Evolutionary conservation across 2,329 filamentous ascomycete genomes (phyloP), one percentile per base, ranked within the genome.

Genomic region (Ophiostoma triangulosporum): DNA sequence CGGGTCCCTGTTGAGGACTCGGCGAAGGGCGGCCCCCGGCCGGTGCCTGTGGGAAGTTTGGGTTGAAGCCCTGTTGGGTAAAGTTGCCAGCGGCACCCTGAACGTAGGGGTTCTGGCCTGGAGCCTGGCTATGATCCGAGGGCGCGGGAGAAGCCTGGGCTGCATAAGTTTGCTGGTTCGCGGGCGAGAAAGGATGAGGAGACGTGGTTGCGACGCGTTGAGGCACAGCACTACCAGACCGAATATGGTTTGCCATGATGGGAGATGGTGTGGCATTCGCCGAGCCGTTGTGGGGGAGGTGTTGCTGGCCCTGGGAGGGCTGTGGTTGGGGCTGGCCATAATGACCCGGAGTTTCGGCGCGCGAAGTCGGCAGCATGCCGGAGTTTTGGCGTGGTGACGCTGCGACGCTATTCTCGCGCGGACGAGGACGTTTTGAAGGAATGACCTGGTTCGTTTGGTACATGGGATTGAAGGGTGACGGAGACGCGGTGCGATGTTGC

Each of bases 271-370:
- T 95, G 57, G 88, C 85, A 66, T 89, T 93, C 50, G 81, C 77
- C 3, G 88, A 89, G 51, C 84, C 83, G 62, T 86, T 84, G 60
- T 85, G 80, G 63, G 88, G 86, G 53, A 95, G 77, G 69, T 95
- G 90, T 57, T 35, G 48, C 8, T 91, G 95, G 54, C 80, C 80
- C 63, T 84, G 81, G 63, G 83, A 40, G 73, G 71, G 51, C 80
- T 77, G 59, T 78, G 78, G 53, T 24, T 48, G 50, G 3, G 38
- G 49, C 17, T 78, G 56, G 75, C 77, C 64, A 83, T 86, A 66
- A 64, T 91, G 87, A 63, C 88, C 86, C 32, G 91, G 91, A 29
- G 91, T 97, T 65, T 95, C 90, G 62, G 91, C 91, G 68, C 91
- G 87, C 69, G 91, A 94, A 24, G 80, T 81, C 49, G 87, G 85